These are phyloP conservation scores for Volutella citrinella DNA, from an alignment of 2,329 filamentous ascomycete genomes.

Conservation along the genomic window DNA sequence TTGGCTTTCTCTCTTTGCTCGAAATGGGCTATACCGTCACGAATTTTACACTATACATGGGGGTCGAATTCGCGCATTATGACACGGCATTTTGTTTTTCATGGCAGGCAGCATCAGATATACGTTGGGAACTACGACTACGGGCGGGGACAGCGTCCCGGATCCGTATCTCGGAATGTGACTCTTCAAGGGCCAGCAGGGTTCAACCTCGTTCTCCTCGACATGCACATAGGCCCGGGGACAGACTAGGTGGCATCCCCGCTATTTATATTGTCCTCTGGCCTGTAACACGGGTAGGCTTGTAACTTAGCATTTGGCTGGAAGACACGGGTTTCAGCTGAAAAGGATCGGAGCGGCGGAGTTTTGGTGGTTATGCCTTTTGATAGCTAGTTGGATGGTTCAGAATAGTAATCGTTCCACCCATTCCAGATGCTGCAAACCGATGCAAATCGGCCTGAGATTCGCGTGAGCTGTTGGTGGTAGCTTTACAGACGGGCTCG, in stretches of 20 bases:
- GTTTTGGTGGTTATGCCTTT: slow-evolving; percentile 27
- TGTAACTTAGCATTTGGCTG: slow-evolving; percentile 26
- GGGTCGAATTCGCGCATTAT: slow-evolving; percentile 23
- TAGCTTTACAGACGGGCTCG: no score
- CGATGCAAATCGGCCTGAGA: no score
- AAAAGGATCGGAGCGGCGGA: slow-evolving; percentile 31
- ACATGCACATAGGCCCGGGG: no score
- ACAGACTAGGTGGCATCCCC: slow-evolving; percentile 12
- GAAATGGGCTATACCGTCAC: slow-evolving; percentile 23
- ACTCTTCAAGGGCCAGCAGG: no score
- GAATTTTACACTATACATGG: slow-evolving; percentile 23
- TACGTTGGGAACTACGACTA: slow-evolving; percentile 11
- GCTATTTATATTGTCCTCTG: slow-evolving; percentile 14
- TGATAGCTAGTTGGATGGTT: slow-evolving; percentile 21
- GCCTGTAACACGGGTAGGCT: slow-evolving; percentile 19
- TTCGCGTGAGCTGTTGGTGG: no score
- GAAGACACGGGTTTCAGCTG: slow-evolving; percentile 25
- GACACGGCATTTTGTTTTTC: slow-evolving; percentile 23
- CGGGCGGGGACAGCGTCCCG: no score
- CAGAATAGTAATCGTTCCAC: slow-evolving; percentile 22
- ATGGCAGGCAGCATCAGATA: slow-evolving; percentile 14
- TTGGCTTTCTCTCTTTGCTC: slow-evolving; percentile 29
- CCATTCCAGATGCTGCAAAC: slow-evolving; percentile 1
- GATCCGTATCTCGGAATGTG: no score
- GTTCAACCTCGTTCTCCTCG: no score